Conservation (phyloP, 257 asterid species). For the Thymus mandschuricus region DNA sequence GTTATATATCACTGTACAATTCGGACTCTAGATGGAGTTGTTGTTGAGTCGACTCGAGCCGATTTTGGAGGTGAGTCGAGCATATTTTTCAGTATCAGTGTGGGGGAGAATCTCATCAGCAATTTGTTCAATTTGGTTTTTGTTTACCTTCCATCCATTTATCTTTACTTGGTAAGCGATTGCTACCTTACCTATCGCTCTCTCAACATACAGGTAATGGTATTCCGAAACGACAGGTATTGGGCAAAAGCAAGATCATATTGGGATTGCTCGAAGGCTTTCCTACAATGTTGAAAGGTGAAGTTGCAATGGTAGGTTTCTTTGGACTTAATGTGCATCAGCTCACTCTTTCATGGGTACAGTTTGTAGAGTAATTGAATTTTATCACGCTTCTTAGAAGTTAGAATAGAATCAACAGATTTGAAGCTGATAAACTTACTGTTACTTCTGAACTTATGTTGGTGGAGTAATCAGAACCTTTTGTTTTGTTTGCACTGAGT, state of each 20-base stretch:
- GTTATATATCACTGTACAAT: conserved; percentile 83
- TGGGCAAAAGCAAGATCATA: conserved; percentile 92
- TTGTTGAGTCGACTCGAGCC: conserved; percentile 79
- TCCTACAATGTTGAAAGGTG: conserved; percentile 86
- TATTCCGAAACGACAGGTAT: conserved; percentile 69
- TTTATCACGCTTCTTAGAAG: neutral
- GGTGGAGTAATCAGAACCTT: conserved; percentile 3
- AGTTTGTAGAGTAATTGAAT: neutral
- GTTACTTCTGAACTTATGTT: conserved; percentile 7
- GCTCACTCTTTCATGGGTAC: conserved; percentile 14
- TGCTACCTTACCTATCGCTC: neutral
- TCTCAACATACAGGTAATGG: conserved; percentile 61
- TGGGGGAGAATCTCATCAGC: neutral
- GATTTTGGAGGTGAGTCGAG: conserved; percentile 70
- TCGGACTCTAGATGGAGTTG: conserved; percentile 87
- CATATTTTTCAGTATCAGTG: neutral
- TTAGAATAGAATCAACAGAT: neutral
- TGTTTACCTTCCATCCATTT: neutral
- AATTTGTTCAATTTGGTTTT: neutral
- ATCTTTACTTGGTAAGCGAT: conserved; percentile 10
- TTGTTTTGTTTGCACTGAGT: conserved; percentile 24
- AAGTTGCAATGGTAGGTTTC: conserved; percentile 81
- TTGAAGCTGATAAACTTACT: neutral
- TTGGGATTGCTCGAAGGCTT: conserved; percentile 92
- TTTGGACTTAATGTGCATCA: conserved; percentile 10